phyloP scores from a whole-genome alignment of 768 basidiomycete species.

The Antrodiella citrinella region DNA sequence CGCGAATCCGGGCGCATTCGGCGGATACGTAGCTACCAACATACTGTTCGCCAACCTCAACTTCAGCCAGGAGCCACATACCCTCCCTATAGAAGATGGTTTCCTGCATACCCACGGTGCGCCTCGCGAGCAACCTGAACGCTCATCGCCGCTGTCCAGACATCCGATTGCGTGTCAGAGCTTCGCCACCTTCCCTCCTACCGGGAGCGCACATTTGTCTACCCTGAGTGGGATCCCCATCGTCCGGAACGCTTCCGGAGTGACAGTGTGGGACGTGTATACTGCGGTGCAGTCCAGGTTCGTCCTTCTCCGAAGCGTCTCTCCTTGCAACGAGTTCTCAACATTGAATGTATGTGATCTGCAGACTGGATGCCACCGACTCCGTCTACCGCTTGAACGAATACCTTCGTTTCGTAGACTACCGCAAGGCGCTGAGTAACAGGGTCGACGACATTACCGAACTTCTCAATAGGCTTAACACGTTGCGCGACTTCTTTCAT shows the following conservation, averaged over 20 bases:
- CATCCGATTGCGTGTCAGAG: conserved; percentile 1
- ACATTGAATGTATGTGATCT: background rate
- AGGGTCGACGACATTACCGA: background rate
- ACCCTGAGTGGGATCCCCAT: background rate
- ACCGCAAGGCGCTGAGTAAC: background rate
- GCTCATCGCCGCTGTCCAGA: background rate
- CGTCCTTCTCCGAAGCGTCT: too few relatives aligned
- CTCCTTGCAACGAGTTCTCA: too few relatives aligned
- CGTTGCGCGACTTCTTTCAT: background rate
- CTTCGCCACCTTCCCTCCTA: conserved; percentile 1
- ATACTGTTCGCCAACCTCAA: background rate
- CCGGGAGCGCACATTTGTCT: background rate
- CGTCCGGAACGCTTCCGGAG: background rate
- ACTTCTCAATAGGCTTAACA: background rate
- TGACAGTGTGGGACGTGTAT: background rate
- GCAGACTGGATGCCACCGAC: background rate
- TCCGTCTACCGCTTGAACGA: background rate
- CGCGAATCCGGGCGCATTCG: background rate
- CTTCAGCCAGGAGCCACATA: background rate
- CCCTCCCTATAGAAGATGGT: background rate
- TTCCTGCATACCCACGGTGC: background rate
- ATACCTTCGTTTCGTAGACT: background rate
- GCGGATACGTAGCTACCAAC: background rate
- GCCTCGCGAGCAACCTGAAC: background rate
- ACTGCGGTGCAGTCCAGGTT: background rate